Conservation (phyloP, 2,329 filamentous ascomycete genomes). For the Hirsutella thompsonii region DNA sequence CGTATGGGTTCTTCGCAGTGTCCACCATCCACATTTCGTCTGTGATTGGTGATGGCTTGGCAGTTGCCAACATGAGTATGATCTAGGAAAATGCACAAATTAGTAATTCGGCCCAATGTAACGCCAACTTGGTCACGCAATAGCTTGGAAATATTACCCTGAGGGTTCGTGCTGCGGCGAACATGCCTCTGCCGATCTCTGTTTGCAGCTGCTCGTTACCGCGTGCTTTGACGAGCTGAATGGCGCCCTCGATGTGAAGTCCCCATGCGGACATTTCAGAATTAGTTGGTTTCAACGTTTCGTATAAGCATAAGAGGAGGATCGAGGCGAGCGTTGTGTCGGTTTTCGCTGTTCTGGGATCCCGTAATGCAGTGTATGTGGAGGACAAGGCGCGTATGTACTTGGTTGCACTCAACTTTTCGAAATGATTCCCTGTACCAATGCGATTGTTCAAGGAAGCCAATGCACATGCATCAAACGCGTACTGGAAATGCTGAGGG, state of each 20-base stretch:
- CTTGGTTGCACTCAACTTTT: conserved; percentile 27
- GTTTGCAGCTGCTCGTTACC: conserved; percentile 40
- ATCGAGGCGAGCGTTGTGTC: conserved; percentile 47
- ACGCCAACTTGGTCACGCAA: no score
- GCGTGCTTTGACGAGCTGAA: conserved; percentile 43
- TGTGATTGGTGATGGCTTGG: conserved; percentile 36
- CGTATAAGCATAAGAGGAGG: conserved; percentile 44
- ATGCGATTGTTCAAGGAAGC: conserved; percentile 41
- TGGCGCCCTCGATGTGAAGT: conserved; percentile 46
- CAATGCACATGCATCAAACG: conserved; percentile 45
- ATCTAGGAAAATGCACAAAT: conserved; percentile 23
- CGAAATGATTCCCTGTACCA: conserved; percentile 17
- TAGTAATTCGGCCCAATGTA: no score
- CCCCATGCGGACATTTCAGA: conserved; percentile 44
- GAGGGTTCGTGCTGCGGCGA: conserved; percentile 44
- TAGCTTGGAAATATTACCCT: no score
- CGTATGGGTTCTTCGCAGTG: conserved; percentile 31
- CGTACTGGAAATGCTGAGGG: conserved; percentile 34
- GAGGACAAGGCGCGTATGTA: conserved; percentile 40
- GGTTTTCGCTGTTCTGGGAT: conserved; percentile 30
- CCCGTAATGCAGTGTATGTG: conserved; percentile 37
- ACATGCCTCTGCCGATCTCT: conserved; percentile 38
- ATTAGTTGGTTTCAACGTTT: conserved; percentile 43
- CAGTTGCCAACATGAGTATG: conserved; percentile 40
- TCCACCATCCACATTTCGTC: conserved; percentile 45